A percentile compares a stretch with the other conserved stretches of the same genome.
phyloP scores from a whole-genome alignment of 208 protist genomes.

The Porcisia deanei region DNA sequence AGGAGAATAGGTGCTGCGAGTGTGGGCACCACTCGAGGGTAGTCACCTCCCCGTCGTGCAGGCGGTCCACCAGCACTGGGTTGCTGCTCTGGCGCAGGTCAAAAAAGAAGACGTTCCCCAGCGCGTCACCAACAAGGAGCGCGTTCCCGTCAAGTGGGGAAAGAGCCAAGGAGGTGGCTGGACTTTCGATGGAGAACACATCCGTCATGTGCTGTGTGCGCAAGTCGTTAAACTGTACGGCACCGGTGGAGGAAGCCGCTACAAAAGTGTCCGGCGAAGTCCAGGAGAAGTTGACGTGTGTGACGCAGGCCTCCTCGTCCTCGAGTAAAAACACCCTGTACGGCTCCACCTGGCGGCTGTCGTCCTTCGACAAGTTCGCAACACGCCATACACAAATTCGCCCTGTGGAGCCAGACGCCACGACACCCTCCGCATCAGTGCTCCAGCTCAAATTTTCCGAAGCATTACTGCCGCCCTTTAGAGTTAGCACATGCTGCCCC shows the following conservation, averaged over 20 bases:
- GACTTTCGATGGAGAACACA: conserved; percentile 47
- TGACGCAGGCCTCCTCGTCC: conserved; percentile 55
- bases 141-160: conserved; percentile 61
- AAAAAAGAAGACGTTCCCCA: conserved; percentile 65
- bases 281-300: conserved; percentile 71
- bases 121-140: conserved; percentile 57
- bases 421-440: conserved; percentile 53
- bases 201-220: conserved; percentile 37
- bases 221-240: conserved; percentile 57
- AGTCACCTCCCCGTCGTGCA: conserved; percentile 72
- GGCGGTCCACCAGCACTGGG: conserved; percentile 41
- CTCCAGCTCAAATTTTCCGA: conserved; percentile 84
- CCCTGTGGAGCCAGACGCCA: conserved; percentile 66
- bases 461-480: conserved; percentile 49
- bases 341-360: conserved; percentile 50
- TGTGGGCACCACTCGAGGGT: conserved; percentile 85
- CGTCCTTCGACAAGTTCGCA: conserved; percentile 75
- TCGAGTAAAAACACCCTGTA: conserved; percentile 43
- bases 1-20: conserved; percentile 77
- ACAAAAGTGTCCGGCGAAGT: conserved; percentile 48
- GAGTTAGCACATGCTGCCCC: conserved; percentile 85
- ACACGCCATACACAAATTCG: conserved; percentile 73
- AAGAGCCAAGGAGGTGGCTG: conserved; percentile 44
- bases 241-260: conserved; percentile 44
- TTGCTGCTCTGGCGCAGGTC: conserved; percentile 65